Percentiles rank a stretch among this genome's conserved stretches.
Conservation (phyloP, 441 rosid species). For the Melastoma candidum region DNA sequence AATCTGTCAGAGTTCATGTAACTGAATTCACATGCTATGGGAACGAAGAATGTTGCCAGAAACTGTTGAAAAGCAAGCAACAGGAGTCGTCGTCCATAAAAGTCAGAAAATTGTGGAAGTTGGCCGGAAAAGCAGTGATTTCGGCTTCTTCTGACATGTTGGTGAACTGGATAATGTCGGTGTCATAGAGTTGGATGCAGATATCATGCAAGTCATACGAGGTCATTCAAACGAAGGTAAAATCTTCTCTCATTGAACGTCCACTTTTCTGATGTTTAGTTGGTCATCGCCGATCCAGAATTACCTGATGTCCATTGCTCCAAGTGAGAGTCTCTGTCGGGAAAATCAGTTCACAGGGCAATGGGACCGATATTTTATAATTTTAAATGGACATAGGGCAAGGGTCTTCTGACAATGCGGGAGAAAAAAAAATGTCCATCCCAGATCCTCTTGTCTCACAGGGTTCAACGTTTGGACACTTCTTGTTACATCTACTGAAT, state of each 20-base stretch:
- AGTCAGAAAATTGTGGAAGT: slow-evolving; percentile 65
- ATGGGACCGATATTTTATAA: too few species aligned
- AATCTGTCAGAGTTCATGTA: slow-evolving; percentile 37
- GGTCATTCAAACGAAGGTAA: slow-evolving; percentile 71
- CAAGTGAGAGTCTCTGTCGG: too few species aligned
- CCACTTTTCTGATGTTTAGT: slow-evolving; percentile 8
- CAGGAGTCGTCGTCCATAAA: slow-evolving; percentile 71
- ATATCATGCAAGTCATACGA: slow-evolving; percentile 29
- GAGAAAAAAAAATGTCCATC: too few species aligned
- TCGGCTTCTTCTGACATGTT: slow-evolving; percentile 35
- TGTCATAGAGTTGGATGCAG: slow-evolving; percentile 36
- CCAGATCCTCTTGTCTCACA: too few species aligned
- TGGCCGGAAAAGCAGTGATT: slow-evolving; percentile 61
- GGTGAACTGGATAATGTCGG: slow-evolving; percentile 34
- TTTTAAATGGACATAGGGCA: too few species aligned
- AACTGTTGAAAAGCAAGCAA: slow-evolving; percentile 38
- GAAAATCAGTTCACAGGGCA: too few species aligned
- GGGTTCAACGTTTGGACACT: too few species aligned
- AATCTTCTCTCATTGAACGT: not conserved
- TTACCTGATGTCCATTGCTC: slow-evolving; percentile 1
- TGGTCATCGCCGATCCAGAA: not conserved
- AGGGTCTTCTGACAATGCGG: too few species aligned
- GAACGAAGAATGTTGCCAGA: slow-evolving; percentile 60
- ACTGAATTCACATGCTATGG: slow-evolving; percentile 33
- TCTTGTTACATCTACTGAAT: too few species aligned